Evolutionary conservation across 352 stramenopile species (phyloP).

Genomic region (Pythium plurisporium): DNA sequence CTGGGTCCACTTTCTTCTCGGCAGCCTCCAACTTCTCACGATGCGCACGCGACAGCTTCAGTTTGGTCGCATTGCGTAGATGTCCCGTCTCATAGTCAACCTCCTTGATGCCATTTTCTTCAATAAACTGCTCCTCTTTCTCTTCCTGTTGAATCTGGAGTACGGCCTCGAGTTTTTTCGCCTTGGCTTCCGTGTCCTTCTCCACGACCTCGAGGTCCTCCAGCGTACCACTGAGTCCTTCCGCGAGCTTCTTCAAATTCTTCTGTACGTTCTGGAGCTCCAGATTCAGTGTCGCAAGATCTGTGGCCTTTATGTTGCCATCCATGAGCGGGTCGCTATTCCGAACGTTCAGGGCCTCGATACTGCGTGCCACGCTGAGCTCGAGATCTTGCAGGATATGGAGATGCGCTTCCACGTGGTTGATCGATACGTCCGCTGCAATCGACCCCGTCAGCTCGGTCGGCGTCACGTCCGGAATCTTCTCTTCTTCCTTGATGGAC

Average conservation of each 20-base stretch:
- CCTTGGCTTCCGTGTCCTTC: conserved; percentile 72
- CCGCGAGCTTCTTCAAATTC: conserved; percentile 67
- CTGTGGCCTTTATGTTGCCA: conserved; percentile 3
- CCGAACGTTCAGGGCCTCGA: conserved; percentile 38
- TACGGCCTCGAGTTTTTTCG: conserved; percentile 75
- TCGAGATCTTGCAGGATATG: conserved; percentile 71
- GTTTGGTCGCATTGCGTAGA: conserved; percentile 66
- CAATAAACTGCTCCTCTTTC: conserved; percentile 70
- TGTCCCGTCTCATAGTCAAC: conserved; percentile 83
- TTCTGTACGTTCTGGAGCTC: conserved; percentile 46
- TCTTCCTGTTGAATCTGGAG: conserved; percentile 75
- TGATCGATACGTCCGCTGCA: conserved; percentile 55
- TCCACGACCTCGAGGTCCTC: conserved; percentile 78
- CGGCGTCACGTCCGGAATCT: background rate
- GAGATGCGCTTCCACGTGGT: conserved; percentile 73
- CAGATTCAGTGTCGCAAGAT: conserved; percentile 26
- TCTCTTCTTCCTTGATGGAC: background rate
- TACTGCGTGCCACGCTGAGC: conserved; percentile 58
- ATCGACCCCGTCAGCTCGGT: conserved; percentile 7
- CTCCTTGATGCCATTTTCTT: conserved; percentile 73
- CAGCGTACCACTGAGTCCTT: conserved; percentile 69
- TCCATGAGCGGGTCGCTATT: conserved; percentile 20
- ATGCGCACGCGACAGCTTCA: conserved; percentile 55
- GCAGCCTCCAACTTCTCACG: conserved; percentile 71
- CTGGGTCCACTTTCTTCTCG: conserved; percentile 79